Conservation (phyloP, 2,329 filamentous ascomycete genomes). For the Clarireedia monteithiana region DNA sequence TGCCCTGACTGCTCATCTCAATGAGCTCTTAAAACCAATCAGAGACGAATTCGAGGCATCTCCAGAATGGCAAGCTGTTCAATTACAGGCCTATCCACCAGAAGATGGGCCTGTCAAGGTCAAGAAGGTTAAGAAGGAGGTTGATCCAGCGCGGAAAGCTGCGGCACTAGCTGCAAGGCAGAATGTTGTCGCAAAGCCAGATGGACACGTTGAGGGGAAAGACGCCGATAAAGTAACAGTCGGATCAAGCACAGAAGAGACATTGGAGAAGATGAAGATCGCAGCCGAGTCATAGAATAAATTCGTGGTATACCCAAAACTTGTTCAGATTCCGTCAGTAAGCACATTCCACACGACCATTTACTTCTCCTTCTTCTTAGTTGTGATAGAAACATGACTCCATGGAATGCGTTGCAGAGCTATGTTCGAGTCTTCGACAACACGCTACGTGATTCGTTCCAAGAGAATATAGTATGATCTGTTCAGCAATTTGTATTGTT, state of each 20-base stretch:
- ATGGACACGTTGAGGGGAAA: constrained; percentile 23
- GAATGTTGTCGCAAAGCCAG: constrained; percentile 20
- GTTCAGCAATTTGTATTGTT: no score
- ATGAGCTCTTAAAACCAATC: constrained; percentile 69
- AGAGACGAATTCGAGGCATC: constrained; percentile 62
- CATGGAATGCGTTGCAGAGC: no score
- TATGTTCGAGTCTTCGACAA: no score
- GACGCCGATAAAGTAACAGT: constrained; percentile 20
- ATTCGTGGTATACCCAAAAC: constrained; percentile 7
- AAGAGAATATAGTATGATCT: no score
- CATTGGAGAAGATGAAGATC: constrained; percentile 22
- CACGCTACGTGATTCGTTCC: no score
- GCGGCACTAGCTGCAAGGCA: constrained; percentile 23
- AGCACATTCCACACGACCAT: not conserved
- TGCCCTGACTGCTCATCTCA: constrained; percentile 68
- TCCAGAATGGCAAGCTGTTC: constrained; percentile 72
- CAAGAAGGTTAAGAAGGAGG: constrained; percentile 60
- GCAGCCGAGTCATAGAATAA: constrained; percentile 18
- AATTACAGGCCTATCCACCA: constrained; percentile 74
- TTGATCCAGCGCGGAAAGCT: constrained; percentile 27
- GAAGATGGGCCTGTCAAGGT: constrained; percentile 54
- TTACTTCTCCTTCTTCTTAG: not conserved
- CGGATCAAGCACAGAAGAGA: constrained; percentile 19
- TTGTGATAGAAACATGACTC: not conserved
- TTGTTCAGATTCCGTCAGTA: constrained; percentile 9